Conservation (phyloP, 148 eudicot genomes). For the Amaranthus hypochondriacus region DNA sequence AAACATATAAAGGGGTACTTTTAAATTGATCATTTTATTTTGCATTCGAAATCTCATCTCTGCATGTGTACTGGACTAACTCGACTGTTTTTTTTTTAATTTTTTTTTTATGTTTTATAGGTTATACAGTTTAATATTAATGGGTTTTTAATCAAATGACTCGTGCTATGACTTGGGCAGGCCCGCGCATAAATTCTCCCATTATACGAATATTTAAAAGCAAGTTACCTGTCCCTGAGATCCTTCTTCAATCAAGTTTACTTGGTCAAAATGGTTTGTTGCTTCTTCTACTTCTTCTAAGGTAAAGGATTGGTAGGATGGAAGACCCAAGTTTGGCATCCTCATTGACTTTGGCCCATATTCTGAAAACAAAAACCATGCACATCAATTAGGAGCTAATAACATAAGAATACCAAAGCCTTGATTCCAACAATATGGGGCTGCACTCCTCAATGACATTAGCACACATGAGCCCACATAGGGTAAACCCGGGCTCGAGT, state of each 20-base stretch:
- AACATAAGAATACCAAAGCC: background rate
- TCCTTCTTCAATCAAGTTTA: constrained; percentile 57
- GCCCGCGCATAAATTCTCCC: no score
- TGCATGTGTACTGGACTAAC: no score
- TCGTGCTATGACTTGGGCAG: no score
- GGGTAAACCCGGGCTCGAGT: no score
- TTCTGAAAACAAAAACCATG: constrained; percentile 27
- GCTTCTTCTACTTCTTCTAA: constrained; percentile 85
- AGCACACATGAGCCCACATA: no score
- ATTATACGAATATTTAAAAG: background rate
- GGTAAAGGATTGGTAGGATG: constrained; percentile 61
- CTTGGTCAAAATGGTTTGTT: constrained; percentile 66
- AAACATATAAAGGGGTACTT: background rate
- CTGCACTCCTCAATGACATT: no score
- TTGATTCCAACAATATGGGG: background rate
- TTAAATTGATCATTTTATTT: background rate
- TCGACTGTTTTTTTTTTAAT: no score
- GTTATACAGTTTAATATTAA: no score
- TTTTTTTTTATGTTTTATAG: no score
- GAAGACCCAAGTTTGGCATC: constrained; percentile 58
- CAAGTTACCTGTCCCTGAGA: constrained; percentile 66
- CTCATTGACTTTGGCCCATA: constrained; percentile 56
- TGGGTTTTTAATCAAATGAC: no score
- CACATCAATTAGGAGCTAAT: background rate
- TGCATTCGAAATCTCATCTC: background rate